Evolutionary conservation across 2,329 filamentous ascomycete species (phyloP), one percentile per base, ranked within the genome.

Genomic region (Lachnellula arida): DNA sequence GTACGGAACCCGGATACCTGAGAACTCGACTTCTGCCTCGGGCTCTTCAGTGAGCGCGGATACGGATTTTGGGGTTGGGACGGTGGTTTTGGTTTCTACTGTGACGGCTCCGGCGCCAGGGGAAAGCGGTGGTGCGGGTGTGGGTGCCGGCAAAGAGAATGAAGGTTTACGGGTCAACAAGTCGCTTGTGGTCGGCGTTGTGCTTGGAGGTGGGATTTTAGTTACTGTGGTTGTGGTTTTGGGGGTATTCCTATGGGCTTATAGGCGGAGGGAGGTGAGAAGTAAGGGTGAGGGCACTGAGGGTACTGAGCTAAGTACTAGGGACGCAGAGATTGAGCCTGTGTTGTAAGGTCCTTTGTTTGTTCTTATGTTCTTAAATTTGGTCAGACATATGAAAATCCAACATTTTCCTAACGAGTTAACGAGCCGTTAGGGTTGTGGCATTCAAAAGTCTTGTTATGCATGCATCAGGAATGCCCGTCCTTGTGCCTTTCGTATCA

Each of bases 191-290:
- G 46, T 46, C 37, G 55, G 55, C 1, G 25, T 50, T 11, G 34
- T 56, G 23, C 47, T 60, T 39, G 55, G 58, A 7, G 40, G 46
- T 2, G 39, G 49, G 17, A 51, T 57, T 49, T 22, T 49, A 12
- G 15, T 60, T 28, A 49, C 50, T 35, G 25, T 55, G 14, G 48
- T 55, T 39, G 19, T 43, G 2, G 37, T 42, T 3, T 17, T 58
- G 8, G 50, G 37, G 9, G 43, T 37, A 7, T 32, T 51, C 9
- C 46, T 48, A 9, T 51, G 55, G 42, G 19, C 4, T 44, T 44
- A 23, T 44, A 23, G 42, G 42, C 19, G 42, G 54, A 51, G 49
- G 44, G 40, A 34, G 71, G 62, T 19, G 35, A 15, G 8, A 28
- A 43, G 43, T 32, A 32, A 32, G 28, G 9, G 8, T 8, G 28